These are phyloP conservation scores for Sporodiniella umbellata DNA, from an alignment of 371 early-diverging fungal genomes.

Conservation along the genomic window DNA sequence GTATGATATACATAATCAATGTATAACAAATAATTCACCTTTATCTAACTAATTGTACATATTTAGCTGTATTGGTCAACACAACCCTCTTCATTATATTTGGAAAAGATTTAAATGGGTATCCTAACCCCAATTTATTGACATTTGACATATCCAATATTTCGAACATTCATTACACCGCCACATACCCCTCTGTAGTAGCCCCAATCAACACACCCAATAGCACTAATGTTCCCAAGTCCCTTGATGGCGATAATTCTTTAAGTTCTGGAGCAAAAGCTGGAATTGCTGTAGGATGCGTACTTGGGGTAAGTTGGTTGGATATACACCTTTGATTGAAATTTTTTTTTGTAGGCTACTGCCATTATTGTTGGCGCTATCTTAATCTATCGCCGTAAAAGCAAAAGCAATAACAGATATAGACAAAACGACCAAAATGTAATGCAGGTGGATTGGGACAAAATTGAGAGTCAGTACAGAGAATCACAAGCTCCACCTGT, in stretches of 20 bases:
- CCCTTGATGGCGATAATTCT: no score
- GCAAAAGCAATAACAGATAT: background rate
- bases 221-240: background rate
- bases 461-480: conserved; percentile 4
- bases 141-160: background rate
- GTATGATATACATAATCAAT: background rate
- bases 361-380: background rate
- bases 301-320: background rate
- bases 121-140: background rate
- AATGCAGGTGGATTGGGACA: conserved; percentile 7
- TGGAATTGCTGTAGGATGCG: conserved; percentile 1
- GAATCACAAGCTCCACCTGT: conserved; percentile 1
- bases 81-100: conserved; percentile 4
- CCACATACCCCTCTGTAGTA: background rate
- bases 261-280: conserved; percentile 1
- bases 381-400: background rate
- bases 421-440: background rate
- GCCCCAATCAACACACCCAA: background rate
- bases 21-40: background rate
- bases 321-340: background rate
- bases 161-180: background rate
- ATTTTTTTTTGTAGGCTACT: background rate
- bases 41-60: background rate
- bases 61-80: conserved; percentile 4
- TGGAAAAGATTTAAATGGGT: conserved; percentile 2